Conservation (phyloP, 148 eudicot species). For the Rhododendron griersonianum region DNA sequence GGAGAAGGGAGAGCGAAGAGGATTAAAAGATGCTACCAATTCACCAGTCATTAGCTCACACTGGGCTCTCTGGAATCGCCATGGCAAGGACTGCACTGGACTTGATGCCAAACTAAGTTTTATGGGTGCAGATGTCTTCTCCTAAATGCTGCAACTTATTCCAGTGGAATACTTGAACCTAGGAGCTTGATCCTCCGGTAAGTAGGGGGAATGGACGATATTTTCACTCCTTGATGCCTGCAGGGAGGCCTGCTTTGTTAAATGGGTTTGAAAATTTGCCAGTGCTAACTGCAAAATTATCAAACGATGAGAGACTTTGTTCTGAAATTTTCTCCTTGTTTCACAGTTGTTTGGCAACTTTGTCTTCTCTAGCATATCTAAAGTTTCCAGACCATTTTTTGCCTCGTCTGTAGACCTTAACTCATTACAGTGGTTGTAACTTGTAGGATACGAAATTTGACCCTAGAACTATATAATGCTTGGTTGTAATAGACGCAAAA, state of each 20-base stretch:
- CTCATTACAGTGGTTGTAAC: not conserved
- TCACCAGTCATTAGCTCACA: not conserved
- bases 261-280: not conserved
- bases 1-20: slow-evolving; percentile 47
- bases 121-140: not conserved
- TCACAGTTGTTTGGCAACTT: not conserved
- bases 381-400: not conserved
- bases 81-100: not conserved
- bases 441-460: not conserved
- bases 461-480: not conserved
- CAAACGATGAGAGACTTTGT: not conserved
- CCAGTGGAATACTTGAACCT: not conserved
- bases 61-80: not conserved
- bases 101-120: not conserved
- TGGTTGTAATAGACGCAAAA: not conserved
- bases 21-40: slow-evolving; percentile 16
- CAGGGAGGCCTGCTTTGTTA: not conserved
- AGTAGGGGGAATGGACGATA: not conserved
- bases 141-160: not conserved
- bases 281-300: not conserved
- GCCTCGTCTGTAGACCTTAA: not conserved
- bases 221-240: not conserved
- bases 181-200: not conserved
- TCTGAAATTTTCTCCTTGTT: not conserved
- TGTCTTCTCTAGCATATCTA: not conserved